A percentile compares a stretch with the other conserved stretches of the same genome.
Evolutionary conservation across 768 basidiomycete species (phyloP).

Genomic region (Fibroporia radiculosa): DNA sequence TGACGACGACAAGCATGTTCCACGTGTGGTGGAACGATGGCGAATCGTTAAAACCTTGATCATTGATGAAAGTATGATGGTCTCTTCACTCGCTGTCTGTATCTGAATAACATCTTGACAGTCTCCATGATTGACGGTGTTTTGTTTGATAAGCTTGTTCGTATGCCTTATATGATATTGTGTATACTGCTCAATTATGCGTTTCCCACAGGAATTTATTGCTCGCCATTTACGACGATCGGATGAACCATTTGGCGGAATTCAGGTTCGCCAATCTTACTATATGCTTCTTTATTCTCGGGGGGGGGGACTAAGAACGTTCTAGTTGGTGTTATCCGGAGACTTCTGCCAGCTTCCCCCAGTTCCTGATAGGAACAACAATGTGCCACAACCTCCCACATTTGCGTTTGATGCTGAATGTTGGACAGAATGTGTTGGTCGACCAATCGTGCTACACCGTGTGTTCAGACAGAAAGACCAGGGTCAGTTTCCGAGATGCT

Average conservation of each 20-base stretch:
- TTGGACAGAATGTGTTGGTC: slow-evolving; percentile 63
- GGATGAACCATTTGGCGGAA: slow-evolving; percentile 69
- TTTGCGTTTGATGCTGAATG: slow-evolving; percentile 78
- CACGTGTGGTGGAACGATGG: slow-evolving; percentile 52
- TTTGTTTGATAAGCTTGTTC: slow-evolving; percentile 76
- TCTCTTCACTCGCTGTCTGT: neutral
- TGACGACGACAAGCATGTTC: neutral
- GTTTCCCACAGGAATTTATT: slow-evolving; percentile 42
- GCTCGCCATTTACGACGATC: slow-evolving; percentile 49
- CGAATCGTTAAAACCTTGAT: slow-evolving; percentile 53
- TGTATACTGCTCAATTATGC: slow-evolving; percentile 8
- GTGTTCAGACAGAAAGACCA: slow-evolving; percentile 90
- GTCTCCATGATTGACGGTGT: slow-evolving; percentile 86
- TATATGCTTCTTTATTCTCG: neutral
- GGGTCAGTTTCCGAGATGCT: slow-evolving; percentile 28
- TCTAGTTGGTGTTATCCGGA: slow-evolving; percentile 28
- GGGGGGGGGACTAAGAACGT: neutral
- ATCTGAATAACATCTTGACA: slow-evolving; percentile 20
- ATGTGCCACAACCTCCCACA: slow-evolving; percentile 39
- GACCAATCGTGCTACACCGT: slow-evolving; percentile 48
- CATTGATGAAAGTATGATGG: slow-evolving; percentile 74
- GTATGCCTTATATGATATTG: slow-evolving; percentile 8
- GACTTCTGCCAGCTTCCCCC: slow-evolving; percentile 93
- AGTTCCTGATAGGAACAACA: slow-evolving; percentile 41
- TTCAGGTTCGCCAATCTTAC: slow-evolving; percentile 47